A percentile compares a stretch with the other conserved stretches of the same genome.
phyloP scores from a whole-genome alignment of 106 monocot genomes.

The Dendrobium catenatum region DNA sequence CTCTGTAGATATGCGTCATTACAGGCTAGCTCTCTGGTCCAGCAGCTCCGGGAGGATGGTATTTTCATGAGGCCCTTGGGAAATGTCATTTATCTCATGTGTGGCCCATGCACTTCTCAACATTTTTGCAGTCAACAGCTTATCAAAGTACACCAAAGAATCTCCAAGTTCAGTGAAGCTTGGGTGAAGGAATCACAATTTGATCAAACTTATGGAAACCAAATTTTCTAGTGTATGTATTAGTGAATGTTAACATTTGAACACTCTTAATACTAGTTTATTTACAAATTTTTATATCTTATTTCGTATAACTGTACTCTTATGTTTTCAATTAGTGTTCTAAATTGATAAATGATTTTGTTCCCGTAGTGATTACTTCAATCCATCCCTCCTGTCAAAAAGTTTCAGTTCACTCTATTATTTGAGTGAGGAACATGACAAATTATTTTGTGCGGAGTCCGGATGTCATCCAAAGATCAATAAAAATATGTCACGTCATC shows the following conservation, averaged over 20 bases:
- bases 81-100: slow-evolving; percentile 94
- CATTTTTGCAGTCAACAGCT: slow-evolving; percentile 60
- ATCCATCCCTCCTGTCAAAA: too few relatives aligned
- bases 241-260: too few relatives aligned
- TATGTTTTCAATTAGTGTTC: background rate
- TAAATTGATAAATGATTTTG: background rate
- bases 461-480: too few relatives aligned
- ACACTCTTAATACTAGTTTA: background rate
- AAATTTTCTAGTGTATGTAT: background rate
- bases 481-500: too few relatives aligned
- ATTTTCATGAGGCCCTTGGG: slow-evolving; percentile 81
- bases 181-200: slow-evolving; percentile 13
- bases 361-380: background rate
- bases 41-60: slow-evolving; percentile 74
- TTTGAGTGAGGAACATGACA: too few relatives aligned
- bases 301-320: background rate
- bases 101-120: slow-evolving; percentile 77
- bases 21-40: slow-evolving; percentile 59
- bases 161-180: slow-evolving; percentile 31
- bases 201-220: slow-evolving; percentile 2
- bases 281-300: background rate
- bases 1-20: slow-evolving; percentile 71
- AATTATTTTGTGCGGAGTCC: too few relatives aligned
- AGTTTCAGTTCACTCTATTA: too few relatives aligned
- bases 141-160: slow-evolving; percentile 48